Evolutionary conservation across 2,329 filamentous ascomycete genomes (phyloP), one percentile per base, ranked within the genome.

Genomic region (Colletotrichum musicola): DNA sequence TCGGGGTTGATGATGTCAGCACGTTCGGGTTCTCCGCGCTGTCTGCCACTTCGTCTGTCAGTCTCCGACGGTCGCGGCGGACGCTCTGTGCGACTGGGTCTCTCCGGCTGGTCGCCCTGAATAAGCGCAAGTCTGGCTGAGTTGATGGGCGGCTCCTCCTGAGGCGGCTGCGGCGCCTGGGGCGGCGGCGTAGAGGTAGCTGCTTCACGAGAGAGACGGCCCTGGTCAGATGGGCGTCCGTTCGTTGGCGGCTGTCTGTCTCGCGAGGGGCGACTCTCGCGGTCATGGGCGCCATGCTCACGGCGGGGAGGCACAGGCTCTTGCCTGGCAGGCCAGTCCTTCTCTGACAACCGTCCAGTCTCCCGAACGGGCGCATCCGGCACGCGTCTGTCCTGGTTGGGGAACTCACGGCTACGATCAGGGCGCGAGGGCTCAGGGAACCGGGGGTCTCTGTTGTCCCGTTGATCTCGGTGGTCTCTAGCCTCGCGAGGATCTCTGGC

Each of bases 51-150:
- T n/a, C 69, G 63, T 20, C 68, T 68, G 16, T 71, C 68, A 6
- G 59, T 49, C 20, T 71, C 70, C 10, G 51, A 67, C 5, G 57
- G 40, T 35, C 70, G 47, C 14, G 64, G 57, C 16, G 64, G 55
- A 38, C 66, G 62, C 14, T 71, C 65, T 16, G 61, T 35, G 44
- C 70, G 67, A 18, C 46, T 60, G 4, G 63, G 30, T 14, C 68
- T 51, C 20, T 64, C 57, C 6, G 70, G 68, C 18, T 77, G 76
- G 38, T 82, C 80, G 46, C 75, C 76, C 18, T 79, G 73, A 59
- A 88, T 82, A 5, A 86, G 77, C 9, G 85, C 82, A 35, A 86
- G 85, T 64, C 87, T 82, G 59, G 88, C 85, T 1, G 87, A 86
- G 69, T 89, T 88, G 73, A 89, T 85, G 9, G 80, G 78, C 7